Conservation (phyloP, 2,329 filamentous ascomycete genomes). For the Xylariaceae sp. region DNA sequence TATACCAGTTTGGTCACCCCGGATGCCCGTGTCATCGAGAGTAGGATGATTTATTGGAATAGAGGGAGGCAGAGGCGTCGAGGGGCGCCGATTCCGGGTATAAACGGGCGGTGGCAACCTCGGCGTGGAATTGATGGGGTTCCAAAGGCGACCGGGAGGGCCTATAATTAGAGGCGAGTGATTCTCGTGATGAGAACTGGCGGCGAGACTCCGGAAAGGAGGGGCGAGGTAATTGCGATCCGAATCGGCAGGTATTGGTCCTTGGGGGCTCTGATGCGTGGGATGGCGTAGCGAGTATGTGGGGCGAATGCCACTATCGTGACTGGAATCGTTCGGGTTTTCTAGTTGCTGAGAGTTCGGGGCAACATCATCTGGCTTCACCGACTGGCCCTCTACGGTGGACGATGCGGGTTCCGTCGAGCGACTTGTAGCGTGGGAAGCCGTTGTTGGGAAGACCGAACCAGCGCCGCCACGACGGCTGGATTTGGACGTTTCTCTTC, state of each 20-base stretch:
- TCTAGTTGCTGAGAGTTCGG: slow-evolving; percentile 19
- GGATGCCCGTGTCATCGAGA: slow-evolving; percentile 37
- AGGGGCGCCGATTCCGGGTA: slow-evolving; percentile 45
- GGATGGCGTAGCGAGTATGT: slow-evolving; percentile 20
- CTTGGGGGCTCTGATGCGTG: slow-evolving; percentile 25
- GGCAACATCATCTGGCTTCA: slow-evolving; percentile 10
- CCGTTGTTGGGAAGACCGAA: slow-evolving; percentile 33
- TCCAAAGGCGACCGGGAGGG: slow-evolving; percentile 53
- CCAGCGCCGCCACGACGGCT: slow-evolving; percentile 30
- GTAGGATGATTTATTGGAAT: slow-evolving; percentile 47
- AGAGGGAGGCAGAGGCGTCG: slow-evolving; percentile 50
- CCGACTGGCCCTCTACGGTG: slow-evolving; percentile 28
- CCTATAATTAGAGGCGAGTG: slow-evolving; percentile 39
- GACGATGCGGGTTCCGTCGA: slow-evolving; percentile 27
- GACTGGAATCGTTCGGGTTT: slow-evolving; percentile 1
- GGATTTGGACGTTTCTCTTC: slow-evolving; percentile 3
- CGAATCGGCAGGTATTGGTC: slow-evolving; percentile 18
- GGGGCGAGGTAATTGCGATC: slow-evolving; percentile 30
- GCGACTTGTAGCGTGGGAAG: slow-evolving; percentile 31
- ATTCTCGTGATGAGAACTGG: slow-evolving; percentile 26
- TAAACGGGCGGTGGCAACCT: slow-evolving; percentile 34
- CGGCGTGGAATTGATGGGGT: slow-evolving; percentile 57
- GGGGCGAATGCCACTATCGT: slow-evolving; percentile 2
- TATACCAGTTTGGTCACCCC: slow-evolving; percentile 37
- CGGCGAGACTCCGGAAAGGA: slow-evolving; percentile 44